phyloP scores from a whole-genome alignment of 495 filamentous ascomycete species.

The Cudoniella acicularis region DNA sequence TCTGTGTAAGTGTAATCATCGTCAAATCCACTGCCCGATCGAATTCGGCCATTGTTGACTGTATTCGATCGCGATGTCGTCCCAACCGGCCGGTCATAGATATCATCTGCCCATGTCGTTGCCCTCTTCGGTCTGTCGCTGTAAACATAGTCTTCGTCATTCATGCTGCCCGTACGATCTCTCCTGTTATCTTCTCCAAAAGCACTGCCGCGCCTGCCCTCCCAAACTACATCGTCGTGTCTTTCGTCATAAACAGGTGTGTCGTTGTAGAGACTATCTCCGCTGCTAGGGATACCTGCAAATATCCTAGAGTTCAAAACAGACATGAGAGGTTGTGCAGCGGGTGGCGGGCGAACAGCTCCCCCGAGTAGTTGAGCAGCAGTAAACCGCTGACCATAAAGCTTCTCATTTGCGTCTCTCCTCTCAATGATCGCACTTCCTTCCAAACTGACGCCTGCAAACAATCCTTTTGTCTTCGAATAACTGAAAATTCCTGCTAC shows the following conservation, averaged over 20 bases:
- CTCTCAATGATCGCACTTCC: constrained; percentile 88
- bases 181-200: constrained; percentile 69
- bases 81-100: constrained; percentile 64
- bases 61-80: constrained; percentile 42
- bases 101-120: constrained; percentile 85
- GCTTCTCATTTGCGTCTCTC: constrained; percentile 92
- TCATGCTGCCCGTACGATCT: constrained; percentile 50
- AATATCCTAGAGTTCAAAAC: constrained; percentile 84
- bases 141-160: constrained; percentile 48
- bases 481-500: constrained; percentile 94
- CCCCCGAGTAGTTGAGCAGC: constrained; percentile 82
- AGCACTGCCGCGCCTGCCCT: constrained; percentile 68
- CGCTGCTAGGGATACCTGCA: constrained; percentile 51
- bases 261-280: constrained; percentile 87
- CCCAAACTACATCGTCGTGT: constrained; percentile 93
- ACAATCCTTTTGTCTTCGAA: constrained; percentile 94
- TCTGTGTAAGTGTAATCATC: constrained; percentile 58
- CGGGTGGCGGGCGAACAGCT: constrained; percentile 69
- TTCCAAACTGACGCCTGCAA: constrained; percentile 92
- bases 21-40: constrained; percentile 38
- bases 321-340: constrained; percentile 76
- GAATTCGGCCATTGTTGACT: constrained; percentile 31
- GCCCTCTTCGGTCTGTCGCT: constrained; percentile 59
- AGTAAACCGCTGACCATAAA: constrained; percentile 79
- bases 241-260: constrained; percentile 85